Evolutionary conservation across 768 basidiomycete species (phyloP).

Genomic region (Boletus rufocinnamomeus): DNA sequence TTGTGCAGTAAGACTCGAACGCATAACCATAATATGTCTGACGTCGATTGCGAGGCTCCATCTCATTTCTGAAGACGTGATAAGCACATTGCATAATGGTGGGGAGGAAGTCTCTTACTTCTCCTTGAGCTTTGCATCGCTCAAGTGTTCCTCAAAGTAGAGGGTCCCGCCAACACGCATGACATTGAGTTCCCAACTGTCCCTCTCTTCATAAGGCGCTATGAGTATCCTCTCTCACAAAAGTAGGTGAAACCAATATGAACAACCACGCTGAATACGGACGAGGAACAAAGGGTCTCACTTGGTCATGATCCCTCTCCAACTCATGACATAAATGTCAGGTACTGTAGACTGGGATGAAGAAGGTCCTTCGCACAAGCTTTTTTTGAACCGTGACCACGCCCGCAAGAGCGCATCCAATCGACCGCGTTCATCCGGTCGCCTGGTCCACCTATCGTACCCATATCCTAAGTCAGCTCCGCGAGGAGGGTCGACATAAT

Average conservation of each 20-base stretch:
- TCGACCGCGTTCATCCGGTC: constrained; percentile 64
- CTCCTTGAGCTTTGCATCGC: constrained; percentile 56
- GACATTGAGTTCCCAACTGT: constrained; percentile 80
- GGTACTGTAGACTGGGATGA: constrained; percentile 26
- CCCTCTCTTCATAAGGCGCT: constrained; percentile 80
- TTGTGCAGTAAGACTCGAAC: constrained; percentile 87
- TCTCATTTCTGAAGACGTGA: constrained; percentile 52
- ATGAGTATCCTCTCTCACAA: constrained; percentile 68
- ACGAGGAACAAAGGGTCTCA: constrained; percentile 37
- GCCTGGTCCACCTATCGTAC: constrained; percentile 71
- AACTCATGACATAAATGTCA: constrained; percentile 61
- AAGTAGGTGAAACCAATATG: constrained; percentile 22
- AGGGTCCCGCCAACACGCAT: constrained; percentile 72
- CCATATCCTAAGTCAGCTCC: constrained; percentile 68
- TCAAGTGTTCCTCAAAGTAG: constrained; percentile 73
- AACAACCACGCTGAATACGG: constrained; percentile 3
- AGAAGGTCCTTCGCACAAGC: constrained; percentile 36
- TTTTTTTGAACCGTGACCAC: constrained; percentile 44
- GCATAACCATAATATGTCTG: constrained; percentile 85
- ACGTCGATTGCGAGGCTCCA: constrained; percentile 60
- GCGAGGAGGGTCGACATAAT: constrained; percentile 66
- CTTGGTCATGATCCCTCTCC: constrained; percentile 88
- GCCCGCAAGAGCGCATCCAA: constrained; percentile 69
- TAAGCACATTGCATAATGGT: constrained; percentile 2
- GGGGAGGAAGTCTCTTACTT: constrained; percentile 50